phyloP scores from a whole-genome alignment of 2,329 filamentous ascomycete species.

The Curvularia verruculosa region DNA sequence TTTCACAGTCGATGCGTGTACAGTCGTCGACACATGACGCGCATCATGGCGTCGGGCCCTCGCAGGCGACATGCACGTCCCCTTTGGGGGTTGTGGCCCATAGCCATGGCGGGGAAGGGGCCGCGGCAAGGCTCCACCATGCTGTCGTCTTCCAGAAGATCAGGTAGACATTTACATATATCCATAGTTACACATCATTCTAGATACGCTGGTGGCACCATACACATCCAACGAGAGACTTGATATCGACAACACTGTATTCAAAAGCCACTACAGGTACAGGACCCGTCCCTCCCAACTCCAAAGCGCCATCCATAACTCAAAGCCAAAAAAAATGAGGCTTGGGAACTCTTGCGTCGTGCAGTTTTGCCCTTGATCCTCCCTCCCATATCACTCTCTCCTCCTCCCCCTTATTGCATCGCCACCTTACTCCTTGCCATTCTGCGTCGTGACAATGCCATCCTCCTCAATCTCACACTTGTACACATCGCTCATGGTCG shows the following conservation, averaged over 20 bases:
- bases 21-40: constrained; percentile 14
- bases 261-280: neutral
- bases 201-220: no score
- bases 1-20: neutral
- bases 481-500: constrained; percentile 65
- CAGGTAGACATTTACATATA: neutral
- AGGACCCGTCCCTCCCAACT: neutral
- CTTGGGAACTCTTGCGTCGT: neutral
- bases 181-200: no score
- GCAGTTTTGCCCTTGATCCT: neutral
- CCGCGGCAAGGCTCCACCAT: constrained; percentile 16
- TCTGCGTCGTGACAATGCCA: constrained; percentile 62
- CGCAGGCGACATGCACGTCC: constrained; percentile 37
- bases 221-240: neutral
- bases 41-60: constrained; percentile 28
- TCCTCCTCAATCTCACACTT: constrained; percentile 78
- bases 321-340: neutral
- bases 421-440: constrained; percentile 16
- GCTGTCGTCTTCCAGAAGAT: neutral
- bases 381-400: neutral
- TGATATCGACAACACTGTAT: neutral
- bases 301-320: neutral
- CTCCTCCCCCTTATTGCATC: neutral
- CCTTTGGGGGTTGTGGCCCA: constrained; percentile 10
- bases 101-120: constrained; percentile 29